Evolutionary conservation across 2,329 filamentous ascomycete genomes (phyloP).

Genomic region (Penicillium sp.): DNA sequence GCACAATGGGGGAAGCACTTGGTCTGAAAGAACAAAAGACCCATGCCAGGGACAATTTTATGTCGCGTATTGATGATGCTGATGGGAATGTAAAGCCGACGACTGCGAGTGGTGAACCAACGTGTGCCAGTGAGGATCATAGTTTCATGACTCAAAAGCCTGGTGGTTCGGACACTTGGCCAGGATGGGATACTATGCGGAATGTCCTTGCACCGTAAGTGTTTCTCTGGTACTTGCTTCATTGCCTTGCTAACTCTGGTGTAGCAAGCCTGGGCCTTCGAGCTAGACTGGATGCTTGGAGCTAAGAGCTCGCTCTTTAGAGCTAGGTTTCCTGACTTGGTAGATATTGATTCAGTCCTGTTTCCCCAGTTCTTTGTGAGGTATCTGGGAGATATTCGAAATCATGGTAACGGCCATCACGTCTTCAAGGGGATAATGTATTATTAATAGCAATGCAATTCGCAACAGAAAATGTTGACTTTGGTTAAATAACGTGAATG

Average conservation of each 20-base stretch:
- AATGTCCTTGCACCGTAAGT: conserved; percentile 15
- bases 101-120: conserved; percentile 13
- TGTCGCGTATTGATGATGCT: conserved; percentile 11
- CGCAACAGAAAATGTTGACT: background rate
- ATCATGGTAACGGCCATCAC: background rate
- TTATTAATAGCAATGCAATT: background rate
- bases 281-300: background rate
- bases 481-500: background rate
- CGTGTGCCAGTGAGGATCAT: conserved; percentile 33
- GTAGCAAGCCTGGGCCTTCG: background rate
- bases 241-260: background rate
- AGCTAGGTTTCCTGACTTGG: background rate
- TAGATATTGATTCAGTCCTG: background rate
- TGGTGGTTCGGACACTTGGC: conserved; percentile 28
- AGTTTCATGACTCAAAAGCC: conserved; percentile 31
- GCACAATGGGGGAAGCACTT: conserved; percentile 29
- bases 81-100: background rate
- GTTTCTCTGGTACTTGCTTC: background rate
- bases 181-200: conserved; percentile 32
- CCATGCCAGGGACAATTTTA: conserved; percentile 21
- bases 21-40: conserved; percentile 30
- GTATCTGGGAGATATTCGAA: background rate
- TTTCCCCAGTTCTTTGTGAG: too few relatives aligned
- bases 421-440: background rate
- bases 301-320: background rate